Evolutionary conservation across 805 yeast genomes (phyloP), one percentile per base, ranked within the genome.

Genomic region (Wickerhamiella shivajii): DNA sequence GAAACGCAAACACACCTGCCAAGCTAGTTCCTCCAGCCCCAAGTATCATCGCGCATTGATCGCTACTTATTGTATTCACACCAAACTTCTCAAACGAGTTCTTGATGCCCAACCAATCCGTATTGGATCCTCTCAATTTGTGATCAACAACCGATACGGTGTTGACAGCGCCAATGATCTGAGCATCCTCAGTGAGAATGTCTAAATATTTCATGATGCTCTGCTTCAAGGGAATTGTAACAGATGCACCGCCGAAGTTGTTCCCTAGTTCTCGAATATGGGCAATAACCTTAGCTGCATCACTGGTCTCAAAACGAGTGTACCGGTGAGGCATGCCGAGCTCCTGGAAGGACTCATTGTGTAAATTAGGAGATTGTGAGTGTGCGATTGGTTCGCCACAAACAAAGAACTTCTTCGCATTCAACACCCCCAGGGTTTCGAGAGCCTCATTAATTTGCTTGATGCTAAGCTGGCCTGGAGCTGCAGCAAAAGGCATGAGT

Each of bases 1-100:
- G 69, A 43, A 90, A 64, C 1, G 98, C 96, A 53, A 69, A 84
- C 11, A 80, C 71, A 0, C 96, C 97, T 26, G 98, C 95, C 49
- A 95, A 69, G 1, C 95, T 75, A 17, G 99, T 85, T 27, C 99
- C 99, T 26, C 99, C 99, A 14, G 94, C 95, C 33, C 99, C 99
- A 43, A 90, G 63, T 28, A 90, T 77, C 39, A 85, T 59, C 20
- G 95, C 96, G 37, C 66, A 59, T 9, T 27, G 21, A 64, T 60
- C 3, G 41, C 44, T 11, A 44, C 37, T 19, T 49, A 46, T 38
- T 45, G 49, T 15, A 51, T 53, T 37, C 26, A 72, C 74, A 24
- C 93, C 93, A 38, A 65, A 63, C 39, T 66, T 56, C 13, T 59
- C 51, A 44, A 84, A 71, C 2, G 94, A 69, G 40, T 75, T 68